Evolutionary conservation across 768 basidiomycete species (phyloP), one percentile per base, ranked within the genome.

Genomic region (Mycena haematopus): DNA sequence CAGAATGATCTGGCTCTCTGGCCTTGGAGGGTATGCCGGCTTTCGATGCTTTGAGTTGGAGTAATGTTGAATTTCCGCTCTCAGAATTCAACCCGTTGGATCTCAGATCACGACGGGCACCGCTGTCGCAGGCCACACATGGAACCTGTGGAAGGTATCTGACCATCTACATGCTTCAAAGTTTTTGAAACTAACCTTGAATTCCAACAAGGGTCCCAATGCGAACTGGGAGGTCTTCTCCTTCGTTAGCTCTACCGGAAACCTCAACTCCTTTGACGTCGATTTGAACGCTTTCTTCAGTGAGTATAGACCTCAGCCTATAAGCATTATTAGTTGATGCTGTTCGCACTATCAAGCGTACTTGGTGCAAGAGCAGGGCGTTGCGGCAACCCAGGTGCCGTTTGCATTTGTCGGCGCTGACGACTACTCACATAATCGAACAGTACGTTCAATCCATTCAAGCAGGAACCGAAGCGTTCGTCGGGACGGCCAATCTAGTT

Each of bases 1-100:
- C 61, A 83, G 83, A 57, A 86, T 86, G 84, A 84, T 86, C 61
- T 86, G 85, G 85, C 79, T 86, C 27, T 85, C 84, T 54, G 80
- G 83, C 38, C 77, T 77, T 14, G 85, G 84, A 69, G 81, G 81
- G 84, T 85, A 69, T 62, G 78, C 57, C 9, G n/a, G 6, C 14
- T 25, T 36, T 6, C 31, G 1, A n/a, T 22, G 52, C n/a, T 27
- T 11, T 36, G 1, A 17, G 31, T 7, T 29, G 9, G 47, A 21
- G 15, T 60, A 45, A 44, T 31, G 24, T 27, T 36, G 27, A 53
- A 58, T 13, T 29, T 21, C 49, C 40, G 13, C 45, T 45, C 29
- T 21, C 60, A 85, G 85, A n/a, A 82, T 85, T 51, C 79, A 83
- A 62, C 86, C 85, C 44, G 79, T 86, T 31, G 85, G 86, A 36